These are phyloP conservation scores for Podospora pseudoanserina DNA, from an alignment of 495 filamentous ascomycete genomes.

Conservation along the genomic window DNA sequence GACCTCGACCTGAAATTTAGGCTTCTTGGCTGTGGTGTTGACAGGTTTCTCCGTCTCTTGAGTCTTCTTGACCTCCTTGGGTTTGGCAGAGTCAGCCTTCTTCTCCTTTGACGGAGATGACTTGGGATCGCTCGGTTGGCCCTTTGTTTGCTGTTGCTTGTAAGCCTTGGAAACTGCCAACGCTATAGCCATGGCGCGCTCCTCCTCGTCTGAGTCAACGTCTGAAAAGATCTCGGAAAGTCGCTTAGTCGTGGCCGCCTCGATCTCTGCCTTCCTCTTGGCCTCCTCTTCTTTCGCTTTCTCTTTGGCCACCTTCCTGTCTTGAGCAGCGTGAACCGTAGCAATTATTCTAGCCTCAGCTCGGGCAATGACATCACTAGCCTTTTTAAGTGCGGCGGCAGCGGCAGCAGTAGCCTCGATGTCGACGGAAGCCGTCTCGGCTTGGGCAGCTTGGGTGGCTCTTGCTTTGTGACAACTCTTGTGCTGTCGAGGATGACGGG, in stretches of 20 bases:
- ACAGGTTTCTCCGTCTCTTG: not conserved
- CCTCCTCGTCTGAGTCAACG: not conserved
- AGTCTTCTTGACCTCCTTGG: constrained; percentile 7
- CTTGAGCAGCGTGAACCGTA: not conserved
- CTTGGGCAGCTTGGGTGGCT: not conserved
- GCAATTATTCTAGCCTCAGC: not conserved
- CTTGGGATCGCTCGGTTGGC: not conserved
- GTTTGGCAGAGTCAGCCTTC: not conserved
- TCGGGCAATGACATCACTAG: not conserved
- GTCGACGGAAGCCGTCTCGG: too few species aligned
- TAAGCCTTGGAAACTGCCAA: not conserved
- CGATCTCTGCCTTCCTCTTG: not conserved
- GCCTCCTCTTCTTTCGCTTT: constrained; percentile 1
- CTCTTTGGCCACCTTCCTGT: constrained; percentile 14
- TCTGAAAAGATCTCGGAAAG: not conserved
- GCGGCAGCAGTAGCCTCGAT: not conserved
- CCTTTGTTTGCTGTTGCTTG: not conserved
- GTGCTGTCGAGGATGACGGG: not conserved
- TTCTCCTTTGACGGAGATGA: not conserved
- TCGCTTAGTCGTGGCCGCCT: not conserved
- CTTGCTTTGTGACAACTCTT: not conserved
- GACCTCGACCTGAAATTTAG: not conserved
- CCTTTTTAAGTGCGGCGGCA: not conserved
- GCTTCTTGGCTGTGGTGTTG: not conserved
- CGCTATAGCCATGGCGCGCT: not conserved